A percentile compares a stretch with the other conserved stretches of the same genome.
phyloP scores from a whole-genome alignment of 116 monocot genomes.

The Papilionanthe hybrid region DNA sequence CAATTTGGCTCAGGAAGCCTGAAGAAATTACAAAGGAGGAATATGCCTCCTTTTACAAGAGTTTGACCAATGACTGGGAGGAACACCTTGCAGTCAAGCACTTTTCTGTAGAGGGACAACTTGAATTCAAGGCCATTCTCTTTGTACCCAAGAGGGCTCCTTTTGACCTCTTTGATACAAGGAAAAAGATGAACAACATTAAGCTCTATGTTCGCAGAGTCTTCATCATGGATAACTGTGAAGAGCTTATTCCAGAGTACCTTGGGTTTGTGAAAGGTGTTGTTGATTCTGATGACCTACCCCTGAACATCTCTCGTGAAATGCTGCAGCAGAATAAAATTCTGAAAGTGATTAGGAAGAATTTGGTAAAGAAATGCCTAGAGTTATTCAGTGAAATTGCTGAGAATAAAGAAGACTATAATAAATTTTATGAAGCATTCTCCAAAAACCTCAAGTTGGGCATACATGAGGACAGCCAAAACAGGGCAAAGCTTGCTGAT shows the following conservation, averaged over 20 bases:
- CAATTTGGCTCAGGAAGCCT: constrained; percentile 27
- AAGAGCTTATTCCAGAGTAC: constrained; percentile 29
- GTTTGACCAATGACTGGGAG: constrained; percentile 30
- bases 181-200: constrained; percentile 31
- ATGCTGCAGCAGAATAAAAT: constrained; percentile 33
- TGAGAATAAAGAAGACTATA: constrained; percentile 28
- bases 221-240: constrained; percentile 35
- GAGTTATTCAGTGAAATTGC: constrained; percentile 26
- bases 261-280: constrained; percentile 27
- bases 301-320: constrained; percentile 27
- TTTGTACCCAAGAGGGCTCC: constrained; percentile 22
- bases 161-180: constrained; percentile 24
- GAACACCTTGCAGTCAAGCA: constrained; percentile 30
- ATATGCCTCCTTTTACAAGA: constrained; percentile 34
- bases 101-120: constrained; percentile 28
- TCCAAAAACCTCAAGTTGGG: constrained; percentile 27
- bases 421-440: constrained; percentile 25
- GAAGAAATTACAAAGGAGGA: constrained; percentile 32
- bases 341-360: constrained; percentile 33
- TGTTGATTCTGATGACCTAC: constrained; percentile 27
- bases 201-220: constrained; percentile 28
- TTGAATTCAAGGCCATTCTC: constrained; percentile 25
- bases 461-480: constrained; percentile 28
- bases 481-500: constrained; percentile 15
- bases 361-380: constrained; percentile 30